Evolutionary conservation across 1,284 basidiomycete species (phyloP).

Genomic region (Cystobasidiaceae sp.): DNA sequence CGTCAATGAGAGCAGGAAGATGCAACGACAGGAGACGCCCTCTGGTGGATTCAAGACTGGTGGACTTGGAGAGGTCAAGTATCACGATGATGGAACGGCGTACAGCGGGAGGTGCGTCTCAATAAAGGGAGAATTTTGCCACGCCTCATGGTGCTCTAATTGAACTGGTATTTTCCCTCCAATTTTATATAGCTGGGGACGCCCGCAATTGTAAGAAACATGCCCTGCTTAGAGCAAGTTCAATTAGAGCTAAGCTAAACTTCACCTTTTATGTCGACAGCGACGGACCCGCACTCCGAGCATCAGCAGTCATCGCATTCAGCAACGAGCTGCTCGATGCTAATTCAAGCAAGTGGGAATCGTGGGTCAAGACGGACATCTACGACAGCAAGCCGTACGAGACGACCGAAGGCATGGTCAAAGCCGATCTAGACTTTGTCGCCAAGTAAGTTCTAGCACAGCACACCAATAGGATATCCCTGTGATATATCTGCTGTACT

Average conservation of each 20-base stretch:
- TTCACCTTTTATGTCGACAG: constrained; percentile 23
- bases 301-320: constrained; percentile 49
- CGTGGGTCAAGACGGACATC: constrained; percentile 46
- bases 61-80: constrained; percentile 56
- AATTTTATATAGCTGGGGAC: constrained; percentile 48
- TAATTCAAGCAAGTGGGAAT: constrained; percentile 40
- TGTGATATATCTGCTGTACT: no score
- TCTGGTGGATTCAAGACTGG: constrained; percentile 50
- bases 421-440: constrained; percentile 53
- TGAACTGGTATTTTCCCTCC: constrained; percentile 32
- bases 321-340: constrained; percentile 49
- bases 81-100: constrained; percentile 47
- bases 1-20: constrained; percentile 30
- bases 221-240: background rate
- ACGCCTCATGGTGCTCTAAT: no score
- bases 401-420: constrained; percentile 47
- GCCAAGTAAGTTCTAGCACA: constrained; percentile 34
- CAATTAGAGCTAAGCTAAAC: background rate
- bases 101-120: constrained; percentile 33
- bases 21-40: constrained; percentile 49
- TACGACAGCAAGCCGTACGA: constrained; percentile 44
- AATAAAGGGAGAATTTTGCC: no score
- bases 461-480: constrained; percentile 1
- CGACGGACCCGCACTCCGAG: constrained; percentile 52
- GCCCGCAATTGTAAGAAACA: constrained; percentile 47